phyloP scores from a whole-genome alignment of 2,329 filamentous ascomycete genomes.

The Trichophyton equinum region DNA sequence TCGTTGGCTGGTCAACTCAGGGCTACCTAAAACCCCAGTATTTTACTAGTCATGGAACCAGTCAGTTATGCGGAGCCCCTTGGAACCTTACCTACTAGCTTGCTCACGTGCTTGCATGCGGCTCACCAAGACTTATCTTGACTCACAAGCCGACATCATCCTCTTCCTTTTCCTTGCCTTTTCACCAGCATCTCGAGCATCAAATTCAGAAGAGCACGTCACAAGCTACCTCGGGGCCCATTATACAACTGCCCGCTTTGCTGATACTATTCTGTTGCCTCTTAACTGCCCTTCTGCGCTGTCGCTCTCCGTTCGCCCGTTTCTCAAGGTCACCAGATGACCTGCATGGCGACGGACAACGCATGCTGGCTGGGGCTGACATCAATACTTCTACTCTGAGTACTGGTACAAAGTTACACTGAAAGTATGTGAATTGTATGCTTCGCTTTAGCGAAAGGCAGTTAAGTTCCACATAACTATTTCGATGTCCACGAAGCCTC shows the following conservation, averaged over 20 bases:
- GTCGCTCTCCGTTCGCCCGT: neutral
- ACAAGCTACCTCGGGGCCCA: neutral
- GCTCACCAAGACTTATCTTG: neutral
- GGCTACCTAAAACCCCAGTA: no score
- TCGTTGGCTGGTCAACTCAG: no score
- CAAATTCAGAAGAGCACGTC: neutral
- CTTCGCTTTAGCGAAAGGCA: neutral
- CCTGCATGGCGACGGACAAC: constrained; percentile 1
- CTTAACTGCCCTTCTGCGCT: neutral
- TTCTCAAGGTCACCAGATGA: constrained; percentile 3
- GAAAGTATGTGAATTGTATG: constrained; percentile 4
- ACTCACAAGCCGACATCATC: neutral
- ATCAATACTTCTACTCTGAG: neutral
- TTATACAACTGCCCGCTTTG: neutral
- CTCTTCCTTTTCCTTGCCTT: neutral
- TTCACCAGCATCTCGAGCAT: neutral
- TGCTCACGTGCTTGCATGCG: neutral
- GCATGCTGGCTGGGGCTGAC: neutral
- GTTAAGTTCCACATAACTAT: neutral
- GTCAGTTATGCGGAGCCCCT: no score
- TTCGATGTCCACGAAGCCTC: neutral
- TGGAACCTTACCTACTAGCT: neutral
- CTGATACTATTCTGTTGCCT: neutral
- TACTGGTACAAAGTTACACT: constrained; percentile 4
- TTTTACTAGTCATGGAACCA: no score